A percentile compares a stretch with the other conserved stretches of the same genome.
Evolutionary conservation across 2,329 filamentous ascomycete genomes (phyloP).

Genomic region (Botrytis tulipae): DNA sequence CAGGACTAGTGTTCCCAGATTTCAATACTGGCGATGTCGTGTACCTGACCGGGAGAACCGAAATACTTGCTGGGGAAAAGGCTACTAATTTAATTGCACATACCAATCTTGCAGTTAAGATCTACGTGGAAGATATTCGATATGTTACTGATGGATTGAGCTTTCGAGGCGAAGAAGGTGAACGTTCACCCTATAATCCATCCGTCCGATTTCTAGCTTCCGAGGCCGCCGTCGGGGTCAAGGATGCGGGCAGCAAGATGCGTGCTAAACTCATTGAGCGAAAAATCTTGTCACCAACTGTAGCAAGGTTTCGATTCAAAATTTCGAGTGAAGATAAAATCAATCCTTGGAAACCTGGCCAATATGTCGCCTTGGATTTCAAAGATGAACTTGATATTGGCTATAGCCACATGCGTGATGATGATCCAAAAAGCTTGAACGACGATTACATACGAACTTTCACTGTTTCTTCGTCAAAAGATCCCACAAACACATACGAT

Average conservation of each 20-base stretch:
- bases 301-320: constrained; percentile 63
- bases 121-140: constrained; percentile 59
- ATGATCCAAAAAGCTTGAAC: constrained; percentile 76
- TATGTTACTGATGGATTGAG: constrained; percentile 65
- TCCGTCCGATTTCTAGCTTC: constrained; percentile 60
- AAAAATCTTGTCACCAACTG: constrained; percentile 60
- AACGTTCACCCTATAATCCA: constrained; percentile 77
- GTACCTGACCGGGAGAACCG: constrained; percentile 66
- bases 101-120: constrained; percentile 69
- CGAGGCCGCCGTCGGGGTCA: constrained; percentile 47
- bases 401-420: constrained; percentile 80
- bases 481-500: constrained; percentile 28
- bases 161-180: constrained; percentile 60
- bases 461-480: constrained; percentile 62
- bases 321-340: constrained; percentile 41
- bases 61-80: constrained; percentile 62
- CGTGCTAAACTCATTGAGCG: constrained; percentile 57
- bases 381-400: constrained; percentile 65
- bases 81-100: constrained; percentile 64
- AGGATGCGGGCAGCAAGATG: constrained; percentile 23
- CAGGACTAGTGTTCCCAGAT: constrained; percentile 72
- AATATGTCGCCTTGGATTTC: constrained; percentile 78
- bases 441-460: constrained; percentile 84
- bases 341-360: constrained; percentile 61
- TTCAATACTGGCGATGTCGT: constrained; percentile 71